Evolutionary conservation across 2,329 filamentous ascomycete species (phyloP).

Genomic region (Podosphaera xanthii): DNA sequence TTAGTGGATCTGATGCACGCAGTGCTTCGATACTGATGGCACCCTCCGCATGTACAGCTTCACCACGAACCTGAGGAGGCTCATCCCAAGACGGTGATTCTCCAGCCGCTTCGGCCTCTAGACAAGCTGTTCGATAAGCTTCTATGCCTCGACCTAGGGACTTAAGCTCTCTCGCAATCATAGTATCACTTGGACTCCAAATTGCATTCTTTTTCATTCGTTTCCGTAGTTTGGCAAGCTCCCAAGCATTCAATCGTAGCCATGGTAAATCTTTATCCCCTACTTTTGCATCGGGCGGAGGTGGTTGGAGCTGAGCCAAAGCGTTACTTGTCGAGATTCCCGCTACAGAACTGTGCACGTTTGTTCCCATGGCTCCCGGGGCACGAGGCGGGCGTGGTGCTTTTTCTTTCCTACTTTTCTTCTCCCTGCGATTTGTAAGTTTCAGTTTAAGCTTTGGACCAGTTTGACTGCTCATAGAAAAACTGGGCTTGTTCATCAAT

Average conservation of each 20-base stretch:
- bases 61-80: slow-evolving; percentile 15
- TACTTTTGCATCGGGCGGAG: slow-evolving; percentile 33
- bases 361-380: slow-evolving; percentile 16
- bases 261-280: slow-evolving; percentile 39
- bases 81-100: slow-evolving; percentile 28
- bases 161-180: slow-evolving; percentile 62
- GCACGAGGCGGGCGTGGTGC: slow-evolving; percentile 12
- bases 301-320: slow-evolving; percentile 24
- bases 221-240: slow-evolving; percentile 49
- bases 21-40: slow-evolving; percentile 29
- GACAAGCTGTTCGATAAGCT: slow-evolving; percentile 36
- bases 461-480: slow-evolving; percentile 4
- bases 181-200: slow-evolving; percentile 66
- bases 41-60: slow-evolving; percentile 30
- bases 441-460: slow-evolving; percentile 13
- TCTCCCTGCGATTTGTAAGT: slow-evolving; percentile 7
- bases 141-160: slow-evolving; percentile 43
- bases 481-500: slow-evolving; percentile 8
- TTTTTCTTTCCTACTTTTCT: slow-evolving; percentile 8
- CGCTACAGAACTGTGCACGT: slow-evolving; percentile 16
- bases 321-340: slow-evolving; percentile 18
- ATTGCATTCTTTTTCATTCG: slow-evolving; percentile 82
- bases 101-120: slow-evolving; percentile 41
- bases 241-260: slow-evolving; percentile 40
- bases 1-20: slow-evolving; percentile 35